Evolutionary conservation across 2,329 filamentous ascomycete genomes (phyloP).

Genomic region (Basipetospora sp.): DNA sequence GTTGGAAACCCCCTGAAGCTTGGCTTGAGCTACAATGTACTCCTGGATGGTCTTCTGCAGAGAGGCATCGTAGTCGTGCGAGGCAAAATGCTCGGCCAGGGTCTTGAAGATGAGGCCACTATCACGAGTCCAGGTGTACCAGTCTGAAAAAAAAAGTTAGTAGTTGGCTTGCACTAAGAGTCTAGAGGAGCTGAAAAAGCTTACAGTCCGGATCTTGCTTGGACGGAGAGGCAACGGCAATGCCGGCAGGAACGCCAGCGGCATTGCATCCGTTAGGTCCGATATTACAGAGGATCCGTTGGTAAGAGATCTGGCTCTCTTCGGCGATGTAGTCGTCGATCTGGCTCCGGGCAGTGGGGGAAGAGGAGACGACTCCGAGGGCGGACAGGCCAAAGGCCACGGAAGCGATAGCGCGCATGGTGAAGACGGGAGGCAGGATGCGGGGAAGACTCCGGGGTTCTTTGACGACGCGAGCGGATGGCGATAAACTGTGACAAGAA

Average conservation of each 20-base stretch:
- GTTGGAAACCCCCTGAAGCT: conserved; percentile 52
- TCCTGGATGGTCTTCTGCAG: conserved; percentile 49
- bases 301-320: conserved; percentile 36
- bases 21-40: conserved; percentile 53
- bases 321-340: conserved; percentile 37
- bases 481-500: too few relatives aligned
- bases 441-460: not conserved
- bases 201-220: conserved; percentile 40
- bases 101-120: conserved; percentile 55
- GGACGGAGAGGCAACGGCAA: conserved; percentile 44
- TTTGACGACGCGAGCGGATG: too few relatives aligned
- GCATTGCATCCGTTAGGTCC: conserved; percentile 37
- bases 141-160: conserved; percentile 35
- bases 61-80: conserved; percentile 38
- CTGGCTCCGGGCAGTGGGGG: conserved; percentile 1
- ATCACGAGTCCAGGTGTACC: conserved; percentile 67
- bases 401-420: conserved; percentile 1
- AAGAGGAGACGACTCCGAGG: not conserved
- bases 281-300: conserved; percentile 44
- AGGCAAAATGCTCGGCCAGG: conserved; percentile 48
- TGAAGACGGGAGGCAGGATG: not conserved
- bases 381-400: not conserved
- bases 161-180: not conserved
- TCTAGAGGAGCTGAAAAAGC: conserved; percentile 11
- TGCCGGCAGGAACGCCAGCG: conserved; percentile 30